Base-by-base conservation (phyloP, 352 stramenopile genomes). In the Globisporangium solare region DNA sequence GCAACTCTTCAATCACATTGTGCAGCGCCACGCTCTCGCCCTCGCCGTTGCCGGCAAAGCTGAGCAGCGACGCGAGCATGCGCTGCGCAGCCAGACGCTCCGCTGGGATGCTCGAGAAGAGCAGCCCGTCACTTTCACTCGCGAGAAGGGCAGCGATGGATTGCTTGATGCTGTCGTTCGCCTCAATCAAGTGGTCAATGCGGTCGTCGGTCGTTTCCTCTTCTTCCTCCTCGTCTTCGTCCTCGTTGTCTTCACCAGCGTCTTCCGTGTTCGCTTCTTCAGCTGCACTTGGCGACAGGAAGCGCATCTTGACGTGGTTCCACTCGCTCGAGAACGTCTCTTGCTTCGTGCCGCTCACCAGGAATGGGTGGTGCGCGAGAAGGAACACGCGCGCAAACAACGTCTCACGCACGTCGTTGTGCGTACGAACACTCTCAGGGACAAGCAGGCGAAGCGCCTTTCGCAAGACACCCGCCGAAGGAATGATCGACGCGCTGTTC, bases 161-260 rank as follows among this genome's bases (percentile, higher is more conserved):
- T 31, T 72, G 68, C 64, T 87, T 87, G 39, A 93, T 76, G 32
- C 67, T 58, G 35, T 88, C 70, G 27, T 89, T 67, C 20, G 73
- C 67, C 58, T 92, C 80, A 21, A 95, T 89, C 18, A 93, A 74
- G 27, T 92, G 79, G 50, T 95, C 86, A 18, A 94, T 76, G 47
- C 67, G 74, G 49, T 93, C 83, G n/a, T 83, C 81, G 0, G 61
- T 65, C 21, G 75, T 70, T 49, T 86, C 68, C 60, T 68, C 61
- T 10, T 54, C 69, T 0, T 66, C 61, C 0, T 77, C 68, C 0
- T 87, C 71, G 2, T 85, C 74, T 6, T 89, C 68, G 0, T 74
- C 70, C 0, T 79, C 61, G 0, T 71, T 61, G 20, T 67, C 65
- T 14, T 60, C 52, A 2, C 32, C 31, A 35, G 49, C 57, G 14